Conservation (phyloP, 169 alveolate genomes). For the Plasmodium malariae region DNA sequence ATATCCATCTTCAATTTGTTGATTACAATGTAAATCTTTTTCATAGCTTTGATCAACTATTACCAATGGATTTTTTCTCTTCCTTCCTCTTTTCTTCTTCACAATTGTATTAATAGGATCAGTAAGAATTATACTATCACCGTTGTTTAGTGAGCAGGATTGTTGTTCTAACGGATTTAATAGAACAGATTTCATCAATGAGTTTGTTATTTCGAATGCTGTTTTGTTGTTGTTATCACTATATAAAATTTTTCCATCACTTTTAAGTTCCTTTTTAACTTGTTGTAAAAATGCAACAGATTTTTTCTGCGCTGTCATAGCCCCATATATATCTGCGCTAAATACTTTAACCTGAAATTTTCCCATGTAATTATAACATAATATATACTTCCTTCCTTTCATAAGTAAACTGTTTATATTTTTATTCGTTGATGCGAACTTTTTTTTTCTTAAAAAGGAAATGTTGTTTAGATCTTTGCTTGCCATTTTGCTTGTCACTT, state of each 20-base stretch:
- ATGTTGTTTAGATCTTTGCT: neutral
- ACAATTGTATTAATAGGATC: neutral
- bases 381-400: slow-evolving; percentile 49
- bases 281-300: slow-evolving; percentile 53
- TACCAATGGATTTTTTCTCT: too few species aligned
- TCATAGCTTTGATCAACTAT: neutral
- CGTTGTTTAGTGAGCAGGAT: neutral
- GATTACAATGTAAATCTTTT: too few species aligned
- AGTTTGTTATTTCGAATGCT: slow-evolving; percentile 42
- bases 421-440: slow-evolving; percentile 36
- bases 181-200: slow-evolving; percentile 5
- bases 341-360: slow-evolving; percentile 63
- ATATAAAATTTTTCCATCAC: slow-evolving; percentile 61
- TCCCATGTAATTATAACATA: slow-evolving; percentile 54
- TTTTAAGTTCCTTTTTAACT: slow-evolving; percentile 39
- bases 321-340: slow-evolving; percentile 56
- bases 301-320: slow-evolving; percentile 51
- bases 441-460: slow-evolving; percentile 23
- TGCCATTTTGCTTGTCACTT: neutral
- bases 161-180: slow-evolving; percentile 25
- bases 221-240: slow-evolving; percentile 42
- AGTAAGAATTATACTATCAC: neutral
- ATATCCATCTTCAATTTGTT: neutral
- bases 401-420: slow-evolving; percentile 32
- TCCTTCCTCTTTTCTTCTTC: slow-evolving; percentile 14